Evolutionary conservation across 768 basidiomycete species (phyloP), one percentile per base, ranked within the genome.

Genomic region (Kwoniella shandongensis): DNA sequence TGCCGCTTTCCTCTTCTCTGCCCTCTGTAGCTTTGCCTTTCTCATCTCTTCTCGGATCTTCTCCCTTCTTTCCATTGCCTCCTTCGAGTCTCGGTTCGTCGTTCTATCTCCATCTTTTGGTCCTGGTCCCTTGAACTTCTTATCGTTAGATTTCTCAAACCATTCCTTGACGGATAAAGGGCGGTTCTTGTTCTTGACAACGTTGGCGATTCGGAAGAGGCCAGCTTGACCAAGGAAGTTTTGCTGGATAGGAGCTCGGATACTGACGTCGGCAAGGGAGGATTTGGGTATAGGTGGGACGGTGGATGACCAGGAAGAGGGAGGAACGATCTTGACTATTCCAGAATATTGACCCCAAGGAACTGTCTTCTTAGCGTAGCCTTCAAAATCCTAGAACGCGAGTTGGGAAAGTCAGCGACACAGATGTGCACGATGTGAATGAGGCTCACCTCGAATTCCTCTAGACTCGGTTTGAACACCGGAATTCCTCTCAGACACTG

Each of bases 311-410:
- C 93, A 98, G 81, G 94, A 89, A 67, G 85, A 84, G 4, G 94
- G 94, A 27, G 94, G 94, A 58, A 99, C 88, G 61, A 99, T 84
- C 78, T 99, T 99, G 59, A 93, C 87, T 62, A 98, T 94, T 22
- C 96, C 96, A 63, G 90, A 91, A 55, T 81, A 81, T 72, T 81
- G 83, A 0, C 96, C 96, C 90, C 96, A 99, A 59, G 84, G 83
- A 73, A 93, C 91, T 42, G 98, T 82, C 59, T 78, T 84, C 62
- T 83, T 86, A 83, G 96, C 87, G 75, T 90, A 98, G 11, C 73
- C 86, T 70, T 99, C 94, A 76, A 97, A 98, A 77, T 92, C 72
- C 68, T 69, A 40, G 8, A 30, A 48, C 15, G 13, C 30, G 35
- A 27, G 29, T 17, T 29, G 8, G 17, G 22, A 27, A 41, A 22